A percentile compares a stretch with the other conserved stretches of the same genome.
These are phyloP conservation scores for Puccinia sorghi DNA, from an alignment of 1,284 basidiomycete genomes.

Conservation along the genomic window DNA sequence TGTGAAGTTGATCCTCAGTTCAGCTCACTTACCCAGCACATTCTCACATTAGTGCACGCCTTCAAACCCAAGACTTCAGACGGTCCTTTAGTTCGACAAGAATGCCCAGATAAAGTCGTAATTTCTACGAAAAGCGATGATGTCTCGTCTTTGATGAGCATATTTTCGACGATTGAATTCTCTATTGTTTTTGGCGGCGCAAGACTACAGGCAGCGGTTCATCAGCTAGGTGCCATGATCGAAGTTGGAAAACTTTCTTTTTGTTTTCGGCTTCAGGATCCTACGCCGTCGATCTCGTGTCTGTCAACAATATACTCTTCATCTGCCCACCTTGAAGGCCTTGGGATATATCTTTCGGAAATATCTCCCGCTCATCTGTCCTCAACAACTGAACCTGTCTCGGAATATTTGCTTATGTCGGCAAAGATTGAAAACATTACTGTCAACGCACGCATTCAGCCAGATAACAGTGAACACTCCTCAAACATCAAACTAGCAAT, in stretches of 20 bases:
- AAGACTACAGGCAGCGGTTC: slow-evolving; percentile 19
- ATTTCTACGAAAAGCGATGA: background rate
- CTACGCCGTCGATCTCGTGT: background rate
- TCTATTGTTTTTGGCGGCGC: slow-evolving; percentile 29
- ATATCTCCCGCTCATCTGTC: slow-evolving; percentile 2
- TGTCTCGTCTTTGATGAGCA: background rate
- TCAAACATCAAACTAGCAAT: slow-evolving; percentile 1
- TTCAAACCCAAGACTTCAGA: slow-evolving; percentile 10
- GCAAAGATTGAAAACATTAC: slow-evolving; percentile 15
- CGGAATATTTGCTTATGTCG: slow-evolving; percentile 29
- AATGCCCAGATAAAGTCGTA: background rate
- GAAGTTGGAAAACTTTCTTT: slow-evolving; percentile 16
- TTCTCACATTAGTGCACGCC: slow-evolving; percentile 13
- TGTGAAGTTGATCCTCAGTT: slow-evolving; percentile 26
- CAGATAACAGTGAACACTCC: background rate
- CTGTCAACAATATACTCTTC: background rate
- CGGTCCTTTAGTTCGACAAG: background rate
- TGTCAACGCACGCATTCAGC: background rate
- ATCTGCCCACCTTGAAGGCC: slow-evolving; percentile 13
- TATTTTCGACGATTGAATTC: slow-evolving; percentile 17
- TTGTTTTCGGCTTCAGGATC: slow-evolving; percentile 1
- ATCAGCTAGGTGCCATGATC: slow-evolving; percentile 21
- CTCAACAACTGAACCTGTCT: background rate
- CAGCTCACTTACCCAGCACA: slow-evolving; percentile 33
- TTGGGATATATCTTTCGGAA: slow-evolving; percentile 26